Evolutionary conservation across 768 basidiomycete species (phyloP).

Genomic region (Gymnopilus junonius): DNA sequence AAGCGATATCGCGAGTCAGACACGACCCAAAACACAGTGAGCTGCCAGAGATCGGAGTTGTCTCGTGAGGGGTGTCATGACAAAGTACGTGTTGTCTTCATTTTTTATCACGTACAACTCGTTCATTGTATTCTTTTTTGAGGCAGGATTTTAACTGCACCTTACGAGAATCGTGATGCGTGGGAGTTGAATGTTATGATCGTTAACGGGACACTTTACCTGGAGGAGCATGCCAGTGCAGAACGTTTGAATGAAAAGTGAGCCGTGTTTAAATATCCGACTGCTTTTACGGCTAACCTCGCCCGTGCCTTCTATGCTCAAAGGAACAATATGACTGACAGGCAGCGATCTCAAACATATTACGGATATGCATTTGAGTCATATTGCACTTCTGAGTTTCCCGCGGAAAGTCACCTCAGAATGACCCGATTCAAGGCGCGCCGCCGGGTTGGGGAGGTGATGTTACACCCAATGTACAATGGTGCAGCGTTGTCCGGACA

Average conservation of each 20-base stretch:
- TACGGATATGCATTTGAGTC: slow-evolving; percentile 92
- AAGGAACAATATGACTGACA: slow-evolving; percentile 70
- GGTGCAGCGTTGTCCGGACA: slow-evolving; percentile 90
- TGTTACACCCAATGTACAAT: slow-evolving; percentile 88
- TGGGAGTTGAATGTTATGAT: slow-evolving; percentile 88
- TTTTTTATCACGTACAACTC: neutral
- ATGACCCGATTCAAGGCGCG: slow-evolving; percentile 24
- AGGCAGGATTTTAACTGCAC: slow-evolving; percentile 77
- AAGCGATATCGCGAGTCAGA: slow-evolving; percentile 55
- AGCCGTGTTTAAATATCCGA: slow-evolving; percentile 20
- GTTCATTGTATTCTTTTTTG: slow-evolving; percentile 28
- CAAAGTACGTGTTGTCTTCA: slow-evolving; percentile 55
- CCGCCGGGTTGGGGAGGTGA: slow-evolving; percentile 76
- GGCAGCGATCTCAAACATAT: slow-evolving; percentile 69
- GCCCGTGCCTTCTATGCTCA: neutral
- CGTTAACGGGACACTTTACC: slow-evolving; percentile 68
- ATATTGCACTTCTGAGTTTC: slow-evolving; percentile 69
- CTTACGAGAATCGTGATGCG: slow-evolving; percentile 80
- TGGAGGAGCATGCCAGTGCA: slow-evolving; percentile 74
- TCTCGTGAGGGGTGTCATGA: slow-evolving; percentile 83
- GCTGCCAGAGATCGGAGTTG: slow-evolving; percentile 54
- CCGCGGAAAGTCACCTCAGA: slow-evolving; percentile 28
- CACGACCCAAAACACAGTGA: slow-evolving; percentile 29
- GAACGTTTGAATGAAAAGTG: slow-evolving; percentile 68
- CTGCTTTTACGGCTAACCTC: neutral